Conservation (phyloP, 1,284 basidiomycete genomes). For the Moesziomyces aphidis region DNA sequence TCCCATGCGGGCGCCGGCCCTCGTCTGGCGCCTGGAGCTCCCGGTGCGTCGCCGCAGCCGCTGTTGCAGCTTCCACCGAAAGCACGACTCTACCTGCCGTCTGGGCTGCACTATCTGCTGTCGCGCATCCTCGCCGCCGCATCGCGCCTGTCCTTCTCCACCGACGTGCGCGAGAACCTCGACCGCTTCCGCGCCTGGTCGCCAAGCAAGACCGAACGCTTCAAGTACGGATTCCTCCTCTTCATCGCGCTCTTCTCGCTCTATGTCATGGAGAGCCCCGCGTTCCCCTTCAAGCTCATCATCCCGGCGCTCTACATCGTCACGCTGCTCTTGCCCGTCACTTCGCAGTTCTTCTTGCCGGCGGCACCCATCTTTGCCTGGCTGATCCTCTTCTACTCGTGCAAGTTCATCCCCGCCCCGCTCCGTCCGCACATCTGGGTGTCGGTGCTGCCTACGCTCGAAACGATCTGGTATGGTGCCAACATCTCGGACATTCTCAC, state of each 20-base stretch:
- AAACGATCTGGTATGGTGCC: constrained; percentile 93
- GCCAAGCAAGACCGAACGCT: constrained; percentile 47
- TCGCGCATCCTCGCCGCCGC: constrained; percentile 58
- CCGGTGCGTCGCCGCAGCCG: constrained; percentile 2
- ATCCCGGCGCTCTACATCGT: constrained; percentile 81
- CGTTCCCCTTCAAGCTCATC: constrained; percentile 79
- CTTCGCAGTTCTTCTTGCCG: constrained; percentile 91
- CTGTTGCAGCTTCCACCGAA: constrained; percentile 41
- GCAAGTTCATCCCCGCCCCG: constrained; percentile 81
- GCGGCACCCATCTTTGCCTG: constrained; percentile 88
- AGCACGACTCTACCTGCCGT: constrained; percentile 40
- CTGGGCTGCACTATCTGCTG: constrained; percentile 52
- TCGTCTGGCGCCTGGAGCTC: constrained; percentile 32
- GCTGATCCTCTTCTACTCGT: constrained; percentile 78
- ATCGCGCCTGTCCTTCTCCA: constrained; percentile 58
- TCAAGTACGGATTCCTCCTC: constrained; percentile 63
- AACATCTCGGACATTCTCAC: constrained; percentile 97
- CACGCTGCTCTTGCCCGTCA: constrained; percentile 83
- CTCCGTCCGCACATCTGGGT: constrained; percentile 88
- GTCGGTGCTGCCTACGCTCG: constrained; percentile 90
- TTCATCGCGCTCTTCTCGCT: constrained; percentile 78
- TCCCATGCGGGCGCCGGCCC: constrained; percentile 8
- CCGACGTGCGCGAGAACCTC: constrained; percentile 57
- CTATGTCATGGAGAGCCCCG: constrained; percentile 78
- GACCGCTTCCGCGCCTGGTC: constrained; percentile 54